Evolutionary conservation across 768 basidiomycete genomes (phyloP).

Genomic region (Favolaschia claudopus): DNA sequence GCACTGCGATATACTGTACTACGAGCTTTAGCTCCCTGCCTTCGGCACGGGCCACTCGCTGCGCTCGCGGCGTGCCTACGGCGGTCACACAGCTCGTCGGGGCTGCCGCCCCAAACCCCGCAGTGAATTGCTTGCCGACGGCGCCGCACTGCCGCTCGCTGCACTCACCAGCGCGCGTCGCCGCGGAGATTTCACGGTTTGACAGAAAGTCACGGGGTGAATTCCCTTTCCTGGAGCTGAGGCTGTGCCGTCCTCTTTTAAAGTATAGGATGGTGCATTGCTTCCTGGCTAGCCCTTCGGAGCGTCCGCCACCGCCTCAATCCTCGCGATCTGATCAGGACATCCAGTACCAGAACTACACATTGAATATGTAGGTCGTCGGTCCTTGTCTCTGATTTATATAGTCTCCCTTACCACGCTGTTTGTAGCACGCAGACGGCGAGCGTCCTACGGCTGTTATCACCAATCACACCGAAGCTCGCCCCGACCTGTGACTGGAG

Average conservation of each 20-base stretch:
- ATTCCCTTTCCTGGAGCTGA: too few relatives aligned
- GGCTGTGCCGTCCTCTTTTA: too few relatives aligned
- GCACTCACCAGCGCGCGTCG: too few relatives aligned
- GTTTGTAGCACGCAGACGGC: neutral
- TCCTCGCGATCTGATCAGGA: neutral
- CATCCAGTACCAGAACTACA: neutral
- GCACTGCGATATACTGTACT: too few relatives aligned
- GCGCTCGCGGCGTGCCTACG: too few relatives aligned
- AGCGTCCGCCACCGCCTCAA: neutral
- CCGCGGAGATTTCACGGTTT: too few relatives aligned
- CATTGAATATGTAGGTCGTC: neutral
- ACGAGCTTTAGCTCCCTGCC: too few relatives aligned
- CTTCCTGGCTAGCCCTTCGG: neutral
- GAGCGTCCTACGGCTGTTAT: neutral
- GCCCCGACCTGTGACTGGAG: neutral
- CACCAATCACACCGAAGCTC: neutral
- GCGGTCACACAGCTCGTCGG: too few relatives aligned
- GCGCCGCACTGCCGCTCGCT: neutral
- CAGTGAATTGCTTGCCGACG: neutral
- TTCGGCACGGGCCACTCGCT: too few relatives aligned
- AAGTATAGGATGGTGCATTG: neutral
- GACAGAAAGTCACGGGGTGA: too few relatives aligned
- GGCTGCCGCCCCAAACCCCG: neutral
- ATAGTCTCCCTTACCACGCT: slow-evolving; percentile 5
- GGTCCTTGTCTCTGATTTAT: neutral